Percentiles rank a stretch among this genome's conserved stretches.
phyloP scores from a whole-genome alignment of 106 monocot species.

The Dioscorea dumetorum region DNA sequence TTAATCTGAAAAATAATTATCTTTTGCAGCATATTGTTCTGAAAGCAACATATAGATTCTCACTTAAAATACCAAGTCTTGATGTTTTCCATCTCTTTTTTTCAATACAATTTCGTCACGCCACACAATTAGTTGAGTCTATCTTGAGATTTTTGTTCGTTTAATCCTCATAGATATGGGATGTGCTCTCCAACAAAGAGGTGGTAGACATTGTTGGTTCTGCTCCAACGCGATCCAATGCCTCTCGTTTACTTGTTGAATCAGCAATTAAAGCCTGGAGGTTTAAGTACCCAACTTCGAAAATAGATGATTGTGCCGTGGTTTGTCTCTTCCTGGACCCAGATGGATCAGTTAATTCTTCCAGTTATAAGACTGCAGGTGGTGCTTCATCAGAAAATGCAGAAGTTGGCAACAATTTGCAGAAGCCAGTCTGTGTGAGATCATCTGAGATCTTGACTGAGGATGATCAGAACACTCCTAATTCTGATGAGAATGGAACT shows the following conservation, averaged over 20 bases:
- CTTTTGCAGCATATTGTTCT: no score
- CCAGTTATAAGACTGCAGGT: conserved; percentile 1
- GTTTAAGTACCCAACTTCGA: conserved; percentile 60
- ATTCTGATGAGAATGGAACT: background rate
- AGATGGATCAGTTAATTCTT: conserved; percentile 1
- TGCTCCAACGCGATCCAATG: conserved; percentile 43
- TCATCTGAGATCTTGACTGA: conserved; percentile 4
- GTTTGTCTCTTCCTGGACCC: conserved; percentile 67
- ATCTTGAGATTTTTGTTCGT: no score
- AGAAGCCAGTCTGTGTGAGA: background rate
- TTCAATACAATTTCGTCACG: no score
- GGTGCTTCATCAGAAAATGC: background rate
- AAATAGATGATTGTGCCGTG: conserved; percentile 82
- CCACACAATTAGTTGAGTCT: no score
- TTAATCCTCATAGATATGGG: conserved; percentile 51
- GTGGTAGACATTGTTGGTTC: conserved; percentile 59
- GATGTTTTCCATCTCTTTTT: no score
- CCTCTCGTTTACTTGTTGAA: conserved; percentile 64
- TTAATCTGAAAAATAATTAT: no score
- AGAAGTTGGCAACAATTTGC: background rate
- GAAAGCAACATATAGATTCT: no score
- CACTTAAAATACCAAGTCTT: no score
- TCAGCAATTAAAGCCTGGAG: conserved; percentile 58
- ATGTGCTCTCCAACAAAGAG: conserved; percentile 70
- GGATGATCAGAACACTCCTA: conserved; percentile 7